Evolutionary conservation across 2,329 filamentous ascomycete genomes (phyloP), one percentile per base, ranked within the genome.

Genomic region (Ramichloridium luteum): DNA sequence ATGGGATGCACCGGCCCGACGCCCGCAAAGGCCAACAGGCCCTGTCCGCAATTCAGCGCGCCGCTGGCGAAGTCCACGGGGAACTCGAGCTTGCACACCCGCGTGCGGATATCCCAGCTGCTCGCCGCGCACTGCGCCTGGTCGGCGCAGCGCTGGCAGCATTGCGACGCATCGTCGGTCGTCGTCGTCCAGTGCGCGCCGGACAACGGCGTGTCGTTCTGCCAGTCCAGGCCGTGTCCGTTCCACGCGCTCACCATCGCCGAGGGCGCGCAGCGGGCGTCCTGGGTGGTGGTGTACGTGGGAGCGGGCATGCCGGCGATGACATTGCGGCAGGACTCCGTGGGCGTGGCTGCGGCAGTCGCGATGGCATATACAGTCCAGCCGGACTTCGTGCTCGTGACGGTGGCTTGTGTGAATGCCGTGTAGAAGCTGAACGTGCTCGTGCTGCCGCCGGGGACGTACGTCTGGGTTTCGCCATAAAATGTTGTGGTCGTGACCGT

Each of bases 71-170:
- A 39, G 16, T 45, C 38, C 4, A 48, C 44, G 3, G 47, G 38
- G 28, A 54, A 54, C 12, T 49, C 43, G 12, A 54, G 35, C 22
- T 37, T 43, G 40, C 50, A 53, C 13, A 23, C 34, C 8, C 44
- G 43, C 13, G 36, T 42, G 14, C 48, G 40, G 20, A 48, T 44
- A 31, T 52, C 49, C 48, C 49, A 53, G 4, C 41, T 38, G 31
- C 43, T 48, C 10, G 44, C 44, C 5, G 49, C 48, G 23, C 50
- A 54, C 15, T 43, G 29, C 13, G 39, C 36, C 2, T 46, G 39
- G 17, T 48, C 47, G 4, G 47, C 49, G 34, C 50, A 54, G 2
- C 49, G 40, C 38, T 54, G 50, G 35, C 50, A 54, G 37, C 50
- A 54, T 9, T 35, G 28, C 1, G 44, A 46, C 10, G 49, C 47